phyloP scores from a whole-genome alignment of 805 yeast species.

The Wickerhamiella cacticola region DNA sequence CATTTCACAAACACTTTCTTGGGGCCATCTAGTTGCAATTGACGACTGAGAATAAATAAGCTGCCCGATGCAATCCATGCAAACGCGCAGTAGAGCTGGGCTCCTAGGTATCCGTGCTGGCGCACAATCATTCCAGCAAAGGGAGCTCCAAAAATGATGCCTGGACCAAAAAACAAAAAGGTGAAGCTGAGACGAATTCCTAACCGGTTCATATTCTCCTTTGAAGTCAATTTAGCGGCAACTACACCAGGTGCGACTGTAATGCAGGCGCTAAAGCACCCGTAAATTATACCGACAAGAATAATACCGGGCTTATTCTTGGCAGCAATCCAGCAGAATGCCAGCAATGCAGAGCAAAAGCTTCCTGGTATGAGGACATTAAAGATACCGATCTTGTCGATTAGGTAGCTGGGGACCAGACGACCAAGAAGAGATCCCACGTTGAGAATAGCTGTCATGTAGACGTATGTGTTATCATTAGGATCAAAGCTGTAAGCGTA shows the following conservation, averaged over 20 bases:
- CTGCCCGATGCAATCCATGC: constrained; percentile 7
- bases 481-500: constrained; percentile 25
- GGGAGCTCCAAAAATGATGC: constrained; percentile 25
- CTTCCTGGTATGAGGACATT: constrained; percentile 31
- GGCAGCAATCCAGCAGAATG: constrained; percentile 29
- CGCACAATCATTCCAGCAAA: constrained; percentile 21
- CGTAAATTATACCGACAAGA: constrained; percentile 24
- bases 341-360: constrained; percentile 24
- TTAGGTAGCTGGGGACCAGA: constrained; percentile 36
- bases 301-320: constrained; percentile 21
- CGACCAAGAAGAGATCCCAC: constrained; percentile 39
- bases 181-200: constrained; percentile 46
- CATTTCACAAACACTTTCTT: not conserved
- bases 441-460: constrained; percentile 29
- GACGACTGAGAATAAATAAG: constrained; percentile 1
- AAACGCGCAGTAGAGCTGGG: constrained; percentile 12
- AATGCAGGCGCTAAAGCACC: constrained; percentile 25
- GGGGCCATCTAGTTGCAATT: constrained; percentile 1
- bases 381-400: constrained; percentile 38
- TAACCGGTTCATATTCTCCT: constrained; percentile 19
- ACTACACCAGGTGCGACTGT: constrained; percentile 26
- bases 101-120: constrained; percentile 14
- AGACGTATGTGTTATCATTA: constrained; percentile 18
- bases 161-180: constrained; percentile 43
- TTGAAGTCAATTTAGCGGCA: constrained; percentile 21